Evolutionary conservation across 441 rosid species (phyloP), one percentile per base, ranked within the genome.

Genomic region (Mallotus japonicus): DNA sequence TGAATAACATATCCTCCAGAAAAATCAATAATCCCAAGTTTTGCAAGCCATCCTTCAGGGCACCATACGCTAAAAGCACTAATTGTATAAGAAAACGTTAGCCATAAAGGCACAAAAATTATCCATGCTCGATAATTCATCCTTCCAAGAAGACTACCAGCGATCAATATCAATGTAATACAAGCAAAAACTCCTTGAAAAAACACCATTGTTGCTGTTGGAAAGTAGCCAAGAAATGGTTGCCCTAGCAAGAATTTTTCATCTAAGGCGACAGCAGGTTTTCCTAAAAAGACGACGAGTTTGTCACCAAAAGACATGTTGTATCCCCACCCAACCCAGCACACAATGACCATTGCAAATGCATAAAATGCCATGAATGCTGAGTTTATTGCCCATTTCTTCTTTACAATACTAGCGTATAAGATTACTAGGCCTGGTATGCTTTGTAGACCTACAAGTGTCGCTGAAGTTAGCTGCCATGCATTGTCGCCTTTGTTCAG

Each of bases 381-480:
- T 0, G 89, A 85, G 83, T 88, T 87, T 42, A 84, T 56, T 3
- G 92, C 90, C 90, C 92, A 89, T 62, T 84, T 85, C 77, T 71
- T 84, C 54, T 83, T 83, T 0, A 85, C 87, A 69, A 85, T 47
- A 81, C 87, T 85, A 9, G 87, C 88, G 47, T 85, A 88, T 32
- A 88, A 77, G 80, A 89, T 85, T n/a, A 85, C 85, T 0, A 87
- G 81, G 47, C 89, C 93, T 0, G 88, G 91, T 34, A 89, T 75
- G 75, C 78, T 85, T 61, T 89, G 89, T 14, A 89, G 77, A 10
- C 89, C 85, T 1, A 85, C 86, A 1, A 89, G 72, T 0, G 91
- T 83, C n/a, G 93, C 91, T 2, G 89, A 85, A 0, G 86, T 84
- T 19, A 89, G 87, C 77, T 89, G 90, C 90, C 91, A 83, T 11